Conservation (phyloP, 75 land plant genomes). For the Chamaecyparis obtusa region DNA sequence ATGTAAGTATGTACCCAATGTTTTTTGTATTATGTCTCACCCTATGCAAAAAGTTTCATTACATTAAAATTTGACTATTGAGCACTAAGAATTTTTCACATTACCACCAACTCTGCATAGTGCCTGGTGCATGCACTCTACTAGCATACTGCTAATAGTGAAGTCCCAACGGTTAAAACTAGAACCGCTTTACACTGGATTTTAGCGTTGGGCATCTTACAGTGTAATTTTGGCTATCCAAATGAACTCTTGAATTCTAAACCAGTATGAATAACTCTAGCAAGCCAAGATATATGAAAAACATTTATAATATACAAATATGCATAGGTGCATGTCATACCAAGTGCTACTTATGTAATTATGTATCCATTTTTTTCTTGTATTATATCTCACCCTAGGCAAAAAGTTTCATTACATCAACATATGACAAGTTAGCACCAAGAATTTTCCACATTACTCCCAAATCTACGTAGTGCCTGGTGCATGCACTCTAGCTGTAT, state of each 20-base stretch:
- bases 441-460: neutral
- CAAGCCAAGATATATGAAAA: neutral
- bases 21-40: neutral
- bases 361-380: neutral
- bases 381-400: neutral
- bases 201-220: neutral
- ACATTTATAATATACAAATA: neutral
- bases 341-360: neutral
- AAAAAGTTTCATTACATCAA: neutral
- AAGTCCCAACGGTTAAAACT: neutral
- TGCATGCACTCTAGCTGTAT: neutral
- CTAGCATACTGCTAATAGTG: neutral
- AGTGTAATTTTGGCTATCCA: neutral
- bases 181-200: neutral
- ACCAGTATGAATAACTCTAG: neutral
- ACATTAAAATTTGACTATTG: neutral
- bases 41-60: neutral
- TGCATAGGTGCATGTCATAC: neutral
- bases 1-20: neutral
- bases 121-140: neutral
- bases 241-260: neutral
- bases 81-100: neutral
- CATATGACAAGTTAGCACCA: neutral
- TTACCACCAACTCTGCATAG: neutral
- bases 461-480: neutral